phyloP scores from a whole-genome alignment of 2,329 filamentous ascomycete genomes.

The Colletotrichum somersetense region DNA sequence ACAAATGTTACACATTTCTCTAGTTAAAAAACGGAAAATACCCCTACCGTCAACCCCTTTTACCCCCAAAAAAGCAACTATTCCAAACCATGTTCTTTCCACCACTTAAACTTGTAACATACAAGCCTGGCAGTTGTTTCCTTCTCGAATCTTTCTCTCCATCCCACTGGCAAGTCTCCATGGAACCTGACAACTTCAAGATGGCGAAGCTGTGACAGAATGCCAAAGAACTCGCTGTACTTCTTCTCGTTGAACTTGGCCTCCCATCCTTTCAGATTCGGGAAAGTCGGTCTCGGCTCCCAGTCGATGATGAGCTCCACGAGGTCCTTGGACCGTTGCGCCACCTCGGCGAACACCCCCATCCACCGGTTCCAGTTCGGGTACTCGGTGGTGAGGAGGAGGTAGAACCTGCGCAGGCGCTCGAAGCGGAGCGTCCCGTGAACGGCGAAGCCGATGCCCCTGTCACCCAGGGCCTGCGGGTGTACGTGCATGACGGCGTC shows the following conservation, averaged over 20 bases:
- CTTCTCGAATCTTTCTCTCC: slow-evolving; percentile 29
- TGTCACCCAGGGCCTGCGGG: slow-evolving; percentile 44
- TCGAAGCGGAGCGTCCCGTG: slow-evolving; percentile 47
- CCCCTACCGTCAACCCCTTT: not conserved
- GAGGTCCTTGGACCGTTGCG: slow-evolving; percentile 41
- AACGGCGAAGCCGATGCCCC: slow-evolving; percentile 48
- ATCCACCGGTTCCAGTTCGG: slow-evolving; percentile 51
- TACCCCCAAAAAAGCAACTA: slow-evolving; percentile 20
- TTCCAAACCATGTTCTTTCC: slow-evolving; percentile 35
- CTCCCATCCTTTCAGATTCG: slow-evolving; percentile 25
- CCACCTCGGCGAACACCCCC: slow-evolving; percentile 45
- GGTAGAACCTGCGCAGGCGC: slow-evolving; percentile 45
- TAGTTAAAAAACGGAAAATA: not conserved
- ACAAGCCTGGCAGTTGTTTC: slow-evolving; percentile 18
- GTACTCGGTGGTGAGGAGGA: slow-evolving; percentile 47
- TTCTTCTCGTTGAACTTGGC: slow-evolving; percentile 32
- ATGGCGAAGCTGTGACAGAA: slow-evolving; percentile 11
- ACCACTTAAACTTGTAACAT: slow-evolving; percentile 26
- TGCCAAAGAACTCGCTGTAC: slow-evolving; percentile 27
- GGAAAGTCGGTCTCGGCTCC: slow-evolving; percentile 43
- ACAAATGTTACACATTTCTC: not conserved
- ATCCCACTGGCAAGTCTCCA: slow-evolving; percentile 25
- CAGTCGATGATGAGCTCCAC: slow-evolving; percentile 48
- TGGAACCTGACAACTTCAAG: slow-evolving; percentile 29
- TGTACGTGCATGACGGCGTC: slow-evolving; percentile 46